Evolutionary conservation across 805 yeast genomes (phyloP).

Genomic region (Clavispora carvajalis): DNA sequence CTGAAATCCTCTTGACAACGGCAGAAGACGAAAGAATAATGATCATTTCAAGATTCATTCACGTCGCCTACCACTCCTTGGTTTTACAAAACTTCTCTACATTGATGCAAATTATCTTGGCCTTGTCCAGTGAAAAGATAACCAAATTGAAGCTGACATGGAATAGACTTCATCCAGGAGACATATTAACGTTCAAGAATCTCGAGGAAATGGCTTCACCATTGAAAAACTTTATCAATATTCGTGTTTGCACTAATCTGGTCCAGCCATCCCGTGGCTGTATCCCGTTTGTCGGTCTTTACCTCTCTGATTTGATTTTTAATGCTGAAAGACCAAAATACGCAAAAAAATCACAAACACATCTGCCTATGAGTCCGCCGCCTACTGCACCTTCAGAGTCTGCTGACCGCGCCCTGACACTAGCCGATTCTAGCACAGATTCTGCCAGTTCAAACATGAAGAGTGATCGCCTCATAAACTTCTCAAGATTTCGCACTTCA

Average conservation of each 20-base stretch:
- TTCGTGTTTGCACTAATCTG: conserved; percentile 59
- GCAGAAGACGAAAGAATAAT: conserved; percentile 54
- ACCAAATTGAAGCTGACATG: conserved; percentile 64
- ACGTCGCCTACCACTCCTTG: conserved; percentile 72
- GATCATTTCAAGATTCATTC: conserved; percentile 81
- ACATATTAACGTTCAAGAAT: conserved; percentile 58
- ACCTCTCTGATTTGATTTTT: conserved; percentile 74
- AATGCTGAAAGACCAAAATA: conserved; percentile 60
- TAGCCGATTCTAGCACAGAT: conserved; percentile 10
- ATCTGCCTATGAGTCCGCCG: conserved; percentile 9
- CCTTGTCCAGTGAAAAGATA: conserved; percentile 63
- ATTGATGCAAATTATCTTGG: conserved; percentile 79
- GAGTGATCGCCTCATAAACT: conserved; percentile 55
- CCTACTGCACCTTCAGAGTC: conserved; percentile 1
- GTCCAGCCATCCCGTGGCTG: conserved; percentile 67
- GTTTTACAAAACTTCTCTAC: conserved; percentile 78
- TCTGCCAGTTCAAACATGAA: conserved; percentile 3
- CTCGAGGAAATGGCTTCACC: conserved; percentile 73
- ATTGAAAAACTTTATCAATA: conserved; percentile 59
- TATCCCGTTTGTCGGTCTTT: conserved; percentile 85
- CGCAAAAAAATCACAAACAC: conserved; percentile 21
- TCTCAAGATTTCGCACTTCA: conserved; percentile 69
- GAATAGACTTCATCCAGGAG: conserved; percentile 68
- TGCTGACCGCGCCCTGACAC: conserved; percentile 5
- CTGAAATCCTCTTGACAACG: conserved; percentile 74